Percentiles rank a stretch among this genome's conserved stretches.
phyloP scores from a whole-genome alignment of 2,329 filamentous ascomycete genomes.

The Cercospora brassicicola region DNA sequence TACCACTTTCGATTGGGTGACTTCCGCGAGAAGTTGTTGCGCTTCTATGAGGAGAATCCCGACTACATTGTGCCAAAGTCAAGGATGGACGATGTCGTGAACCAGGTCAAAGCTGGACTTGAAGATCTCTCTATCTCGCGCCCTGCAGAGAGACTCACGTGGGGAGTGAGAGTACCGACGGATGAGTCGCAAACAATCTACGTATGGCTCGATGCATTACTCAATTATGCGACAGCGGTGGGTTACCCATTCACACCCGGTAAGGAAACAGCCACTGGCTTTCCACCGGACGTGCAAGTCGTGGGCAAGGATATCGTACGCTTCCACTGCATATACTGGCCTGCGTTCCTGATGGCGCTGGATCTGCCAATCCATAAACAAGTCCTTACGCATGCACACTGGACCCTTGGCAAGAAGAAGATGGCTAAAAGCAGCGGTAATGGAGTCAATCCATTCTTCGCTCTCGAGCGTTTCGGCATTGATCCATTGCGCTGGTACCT shows the following conservation, averaged over 20 bases:
- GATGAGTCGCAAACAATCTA: slow-evolving; percentile 90
- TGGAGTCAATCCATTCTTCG: slow-evolving; percentile 91
- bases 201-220: slow-evolving; percentile 93
- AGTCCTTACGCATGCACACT: slow-evolving; percentile 87
- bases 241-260: slow-evolving; percentile 80
- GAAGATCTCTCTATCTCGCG: slow-evolving; percentile 88
- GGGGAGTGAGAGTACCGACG: slow-evolving; percentile 86
- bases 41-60: slow-evolving; percentile 77
- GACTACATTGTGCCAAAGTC: slow-evolving; percentile 70
- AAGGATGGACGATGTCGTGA: slow-evolving; percentile 75
- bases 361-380: slow-evolving; percentile 74
- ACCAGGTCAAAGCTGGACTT: slow-evolving; percentile 73
- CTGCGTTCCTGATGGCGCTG: slow-evolving; percentile 87
- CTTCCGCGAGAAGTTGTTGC: slow-evolving; percentile 73
- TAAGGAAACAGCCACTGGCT: slow-evolving; percentile 63
- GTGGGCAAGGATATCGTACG: slow-evolving; percentile 95
- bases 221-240: slow-evolving; percentile 88
- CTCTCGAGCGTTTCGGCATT: slow-evolving; percentile 81
- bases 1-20: slow-evolving; percentile 91
- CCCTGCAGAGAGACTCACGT: slow-evolving; percentile 72
- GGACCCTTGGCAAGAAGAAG: slow-evolving; percentile 87
- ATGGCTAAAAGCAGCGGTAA: slow-evolving; percentile 97
- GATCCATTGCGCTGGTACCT: slow-evolving; percentile 91
- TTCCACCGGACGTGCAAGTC: slow-evolving; percentile 90
- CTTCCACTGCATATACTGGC: slow-evolving; percentile 98